These are phyloP conservation scores for Candida yuanshanica DNA, from an alignment of 805 yeast genomes.

Conservation along the genomic window DNA sequence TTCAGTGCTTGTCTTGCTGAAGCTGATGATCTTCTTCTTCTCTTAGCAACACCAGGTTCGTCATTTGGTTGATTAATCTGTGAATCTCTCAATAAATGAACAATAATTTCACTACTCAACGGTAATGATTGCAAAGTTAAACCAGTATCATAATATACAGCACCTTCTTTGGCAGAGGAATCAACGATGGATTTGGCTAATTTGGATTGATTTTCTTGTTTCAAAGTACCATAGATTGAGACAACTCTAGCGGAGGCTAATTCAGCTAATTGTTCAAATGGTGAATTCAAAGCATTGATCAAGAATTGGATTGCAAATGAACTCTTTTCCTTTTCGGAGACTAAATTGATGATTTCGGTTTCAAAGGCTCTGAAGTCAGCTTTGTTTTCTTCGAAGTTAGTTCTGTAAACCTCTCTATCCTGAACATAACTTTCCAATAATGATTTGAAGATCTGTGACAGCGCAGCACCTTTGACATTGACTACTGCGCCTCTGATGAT, in stretches of 20 bases:
- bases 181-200: conserved; percentile 59
- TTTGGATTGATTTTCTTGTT: conserved; percentile 49
- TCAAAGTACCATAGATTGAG: conserved; percentile 52
- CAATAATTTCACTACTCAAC: conserved; percentile 51
- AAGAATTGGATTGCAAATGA: conserved; percentile 56
- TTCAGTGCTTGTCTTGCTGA: conserved; percentile 72
- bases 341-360: conserved; percentile 45
- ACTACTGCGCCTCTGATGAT: conserved; percentile 33
- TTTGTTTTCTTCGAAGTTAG: conserved; percentile 40
- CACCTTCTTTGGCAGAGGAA: conserved; percentile 37
- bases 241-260: conserved; percentile 46
- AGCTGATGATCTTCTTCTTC: conserved; percentile 80
- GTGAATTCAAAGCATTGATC: conserved; percentile 44
- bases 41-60: conserved; percentile 49
- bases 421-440: conserved; percentile 40
- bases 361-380: conserved; percentile 54
- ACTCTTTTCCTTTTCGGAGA: conserved; percentile 57
- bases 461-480: conserved; percentile 35
- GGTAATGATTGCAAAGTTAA: conserved; percentile 49
- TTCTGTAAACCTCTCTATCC: conserved; percentile 40
- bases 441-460: conserved; percentile 43
- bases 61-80: conserved; percentile 44
- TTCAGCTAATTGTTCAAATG: conserved; percentile 37
- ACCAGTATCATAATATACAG: conserved; percentile 44
- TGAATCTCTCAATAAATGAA: conserved; percentile 51